Evolutionary conservation across 805 yeast genomes (phyloP), one percentile per base, ranked within the genome.

Genomic region (Nakazawaea ishiwadae): DNA sequence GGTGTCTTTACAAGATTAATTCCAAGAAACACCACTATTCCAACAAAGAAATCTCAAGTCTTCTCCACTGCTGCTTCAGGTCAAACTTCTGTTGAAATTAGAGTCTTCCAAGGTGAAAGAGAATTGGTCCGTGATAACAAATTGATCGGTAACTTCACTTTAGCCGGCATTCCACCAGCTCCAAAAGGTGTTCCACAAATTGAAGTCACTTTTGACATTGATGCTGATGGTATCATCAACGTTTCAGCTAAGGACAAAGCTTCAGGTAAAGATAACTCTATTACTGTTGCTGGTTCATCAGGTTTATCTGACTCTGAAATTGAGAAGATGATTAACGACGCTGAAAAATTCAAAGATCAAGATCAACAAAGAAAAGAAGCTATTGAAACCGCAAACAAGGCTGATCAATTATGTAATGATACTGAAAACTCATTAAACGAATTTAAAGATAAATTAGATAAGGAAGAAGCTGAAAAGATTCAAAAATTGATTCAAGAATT

Each of bases 61-160:
- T 89, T 90, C 84, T 87, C 96, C 42, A 88, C 96, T 57, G 96
- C 96, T 50, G 89, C 95, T 51, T 84, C 91, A 56, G 96, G 96
- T 65, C 96, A 88, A 77, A 88, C 96, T 51, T 84, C 95, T 56
- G 96, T 88, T 55, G 96, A 88, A 75, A 89, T 89, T 72, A 84
- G 96, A 74, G 97, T 89, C 47, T 90, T 87, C 96, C 96, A 89
- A 76, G 97, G 97, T 77, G 97, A 89, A 79, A 86, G 97, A 78
- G 96, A 89, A 74, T 81, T 90, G 62, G 95, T 91, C 60, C 84
- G 95, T 74, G 97, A 89, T 77, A 89, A 89, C 86, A 89, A 90
- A 75, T 79, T 90, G 65, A 86, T 89, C 65, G 97, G 97, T 69
- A 89, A 90, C 85, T 89, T 89, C 73, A 89, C 95, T 48, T 77